Evolutionary conservation across 805 yeast genomes (phyloP).

Genomic region (Candida pini): DNA sequence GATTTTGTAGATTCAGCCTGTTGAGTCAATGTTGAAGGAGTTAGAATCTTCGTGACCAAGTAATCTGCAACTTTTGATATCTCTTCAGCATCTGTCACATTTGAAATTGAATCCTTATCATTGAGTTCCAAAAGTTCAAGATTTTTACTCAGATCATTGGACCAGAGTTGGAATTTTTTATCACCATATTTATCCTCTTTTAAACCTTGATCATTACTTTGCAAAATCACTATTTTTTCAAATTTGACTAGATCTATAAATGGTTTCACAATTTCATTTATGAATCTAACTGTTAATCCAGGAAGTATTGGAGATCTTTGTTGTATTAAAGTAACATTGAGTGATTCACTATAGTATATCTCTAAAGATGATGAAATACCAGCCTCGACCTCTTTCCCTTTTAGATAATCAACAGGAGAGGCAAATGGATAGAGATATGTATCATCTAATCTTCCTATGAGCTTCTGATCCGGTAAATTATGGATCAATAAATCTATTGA

Average conservation of each 20-base stretch:
- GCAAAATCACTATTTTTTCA: conserved; percentile 47
- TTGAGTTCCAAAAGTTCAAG: conserved; percentile 15
- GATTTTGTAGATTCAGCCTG: too few relatives aligned
- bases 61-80: conserved; percentile 9
- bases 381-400: conserved; percentile 9
- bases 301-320: conserved; percentile 84
- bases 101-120: conserved; percentile 6
- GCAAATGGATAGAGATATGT: conserved; percentile 71
- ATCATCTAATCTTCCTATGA: conserved; percentile 54
- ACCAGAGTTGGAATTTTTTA: conserved; percentile 18
- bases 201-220: conserved; percentile 68
- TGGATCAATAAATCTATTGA: conserved; percentile 68
- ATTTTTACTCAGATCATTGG: conserved; percentile 16
- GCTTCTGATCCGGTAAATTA: conserved; percentile 42
- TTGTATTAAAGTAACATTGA: conserved; percentile 56
- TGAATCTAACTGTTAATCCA: conserved; percentile 45
- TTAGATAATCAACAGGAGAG: conserved; percentile 62
- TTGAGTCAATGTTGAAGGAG: not conserved
- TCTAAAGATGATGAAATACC: conserved; percentile 55
- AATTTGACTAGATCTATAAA: conserved; percentile 39
- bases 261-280: conserved; percentile 44
- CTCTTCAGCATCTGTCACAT: conserved; percentile 8
- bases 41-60: not conserved
- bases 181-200: conserved; percentile 14
- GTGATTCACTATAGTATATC: conserved; percentile 41